phyloP scores from a whole-genome alignment of 1,284 basidiomycete genomes.

The Gyrodon tennesseensis region DNA sequence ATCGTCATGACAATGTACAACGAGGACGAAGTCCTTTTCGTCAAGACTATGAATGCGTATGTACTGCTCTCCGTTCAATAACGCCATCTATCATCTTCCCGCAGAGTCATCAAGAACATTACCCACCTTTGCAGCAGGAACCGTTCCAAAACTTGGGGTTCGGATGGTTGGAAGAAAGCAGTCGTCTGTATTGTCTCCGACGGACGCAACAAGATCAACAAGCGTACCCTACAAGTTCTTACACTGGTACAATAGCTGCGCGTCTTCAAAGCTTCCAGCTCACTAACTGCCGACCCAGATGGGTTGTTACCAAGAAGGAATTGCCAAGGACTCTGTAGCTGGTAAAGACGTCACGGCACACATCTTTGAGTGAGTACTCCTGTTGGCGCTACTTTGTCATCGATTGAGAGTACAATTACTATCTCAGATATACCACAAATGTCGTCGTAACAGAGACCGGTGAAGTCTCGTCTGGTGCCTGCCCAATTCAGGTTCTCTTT shows the following conservation, averaged over 20 bases:
- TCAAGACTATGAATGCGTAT: conserved; percentile 83
- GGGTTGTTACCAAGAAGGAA: conserved; percentile 96
- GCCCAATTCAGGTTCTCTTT: conserved; percentile 90
- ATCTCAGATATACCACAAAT: conserved; percentile 68
- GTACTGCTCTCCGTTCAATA: conserved; percentile 37
- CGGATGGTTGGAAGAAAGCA: conserved; percentile 94
- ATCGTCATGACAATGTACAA: conserved; percentile 98
- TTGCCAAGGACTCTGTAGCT: conserved; percentile 90
- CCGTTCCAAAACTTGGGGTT: conserved; percentile 90
- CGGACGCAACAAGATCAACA: conserved; percentile 88
- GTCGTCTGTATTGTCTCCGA: conserved; percentile 94
- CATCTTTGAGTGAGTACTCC: conserved; percentile 74
- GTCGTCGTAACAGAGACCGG: conserved; percentile 82
- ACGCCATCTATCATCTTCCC: conserved; percentile 19
- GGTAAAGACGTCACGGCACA: conserved; percentile 94
- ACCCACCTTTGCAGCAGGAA: conserved; percentile 79
- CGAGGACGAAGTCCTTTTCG: conserved; percentile 86
- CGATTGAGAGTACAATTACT: conserved; percentile 23
- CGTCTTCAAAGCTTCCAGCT: conserved; percentile 1
- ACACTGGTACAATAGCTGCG: conserved; percentile 53
- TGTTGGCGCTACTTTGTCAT: conserved; percentile 1
- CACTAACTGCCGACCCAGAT: conserved; percentile 54
- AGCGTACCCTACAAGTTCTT: conserved; percentile 80
- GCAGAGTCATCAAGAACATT: conserved; percentile 85
- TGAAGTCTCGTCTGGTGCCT: conserved; percentile 77